Base-by-base conservation (phyloP, 306 rosid genomes). In the Vigna unguiculata region DNA sequence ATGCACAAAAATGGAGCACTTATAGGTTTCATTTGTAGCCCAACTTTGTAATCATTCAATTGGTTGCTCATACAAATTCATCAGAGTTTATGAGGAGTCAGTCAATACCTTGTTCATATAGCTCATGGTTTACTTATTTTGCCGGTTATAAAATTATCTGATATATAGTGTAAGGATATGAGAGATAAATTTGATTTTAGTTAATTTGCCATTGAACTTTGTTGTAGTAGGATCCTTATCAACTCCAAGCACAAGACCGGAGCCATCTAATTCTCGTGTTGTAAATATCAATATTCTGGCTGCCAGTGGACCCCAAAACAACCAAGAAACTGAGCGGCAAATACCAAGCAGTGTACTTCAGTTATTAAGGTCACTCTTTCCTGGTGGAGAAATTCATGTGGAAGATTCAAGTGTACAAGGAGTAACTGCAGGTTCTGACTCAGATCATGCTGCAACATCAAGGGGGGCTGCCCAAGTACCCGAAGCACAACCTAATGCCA, bases 381-480 rank as follows among this genome's bases (percentile, higher is more conserved):
- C 99, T 38, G 88, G 88, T 80, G 99, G 96, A 79, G 99, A 96
- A 88, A 75, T 96, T 84, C 93, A 86, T 11, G 86, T 88, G 22
- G 99, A 92, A 75, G 97, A 87, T 79, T 84, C 88, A 60, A 86
- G 84, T 85, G 47, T 73, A 52, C 93, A 82, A 79, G 97, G 87
- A 76, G 78, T 82, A 65, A 57, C 83, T 74, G 62, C 77, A 43
- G 86, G 77, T 67, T 53, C 88, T 76, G 57, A 68, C 60, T 52
- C 88, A 10, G 90, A 85, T 58, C 88, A 84, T 28, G 83, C 86
- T 34, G 85, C 91, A 80, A 80, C 89, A 48, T 78, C 97, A 46
- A 75, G 74, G 69, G 86, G 54, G 66, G 81, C 72, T 74, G 74
- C 71, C 49, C 78, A 52, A 67, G 82, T 77, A 67, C 85, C 84